Percentiles rank a stretch among this genome's conserved stretches.
Conservation (phyloP, 2,329 filamentous ascomycete genomes). For the Dendrostoma leiphaemia region DNA sequence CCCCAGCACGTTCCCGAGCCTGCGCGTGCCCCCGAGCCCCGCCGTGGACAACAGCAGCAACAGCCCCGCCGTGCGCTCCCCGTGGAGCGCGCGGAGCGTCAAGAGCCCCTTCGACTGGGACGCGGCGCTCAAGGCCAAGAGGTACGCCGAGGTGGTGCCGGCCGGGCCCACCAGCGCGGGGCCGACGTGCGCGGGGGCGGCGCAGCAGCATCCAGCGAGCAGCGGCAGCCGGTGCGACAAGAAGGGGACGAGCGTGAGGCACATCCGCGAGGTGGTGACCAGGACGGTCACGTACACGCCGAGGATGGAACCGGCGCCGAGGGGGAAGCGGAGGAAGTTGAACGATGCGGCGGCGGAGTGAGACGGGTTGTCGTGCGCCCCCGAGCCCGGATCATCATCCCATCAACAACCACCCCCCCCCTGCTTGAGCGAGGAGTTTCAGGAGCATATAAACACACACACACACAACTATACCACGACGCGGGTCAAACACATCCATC, state of each 20-base stretch:
- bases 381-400: too few species aligned
- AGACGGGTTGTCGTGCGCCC: neutral
- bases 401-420: neutral
- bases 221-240: constrained; percentile 50
- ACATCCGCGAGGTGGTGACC: constrained; percentile 89
- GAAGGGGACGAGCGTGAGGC: constrained; percentile 57
- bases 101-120: constrained; percentile 80
- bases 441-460: constrained; percentile 6
- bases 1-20: constrained; percentile 59
- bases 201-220: constrained; percentile 5
- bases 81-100: constrained; percentile 66
- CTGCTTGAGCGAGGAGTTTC: constrained; percentile 11
- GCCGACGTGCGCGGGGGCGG: neutral
- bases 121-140: constrained; percentile 61
- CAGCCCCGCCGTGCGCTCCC: constrained; percentile 73
- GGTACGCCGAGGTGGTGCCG: constrained; percentile 57
- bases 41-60: constrained; percentile 64
- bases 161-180: constrained; percentile 25
- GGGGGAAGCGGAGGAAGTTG: constrained; percentile 82
- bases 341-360: constrained; percentile 27
- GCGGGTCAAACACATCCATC: neutral
- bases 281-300: constrained; percentile 89
- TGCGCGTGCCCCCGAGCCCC: constrained; percentile 78
- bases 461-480: too few species aligned
- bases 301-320: constrained; percentile 82